Evolutionary conservation across 2,329 filamentous ascomycete genomes (phyloP), one percentile per base, ranked within the genome.

Genomic region (Colletotrichum ledebouriae): DNA sequence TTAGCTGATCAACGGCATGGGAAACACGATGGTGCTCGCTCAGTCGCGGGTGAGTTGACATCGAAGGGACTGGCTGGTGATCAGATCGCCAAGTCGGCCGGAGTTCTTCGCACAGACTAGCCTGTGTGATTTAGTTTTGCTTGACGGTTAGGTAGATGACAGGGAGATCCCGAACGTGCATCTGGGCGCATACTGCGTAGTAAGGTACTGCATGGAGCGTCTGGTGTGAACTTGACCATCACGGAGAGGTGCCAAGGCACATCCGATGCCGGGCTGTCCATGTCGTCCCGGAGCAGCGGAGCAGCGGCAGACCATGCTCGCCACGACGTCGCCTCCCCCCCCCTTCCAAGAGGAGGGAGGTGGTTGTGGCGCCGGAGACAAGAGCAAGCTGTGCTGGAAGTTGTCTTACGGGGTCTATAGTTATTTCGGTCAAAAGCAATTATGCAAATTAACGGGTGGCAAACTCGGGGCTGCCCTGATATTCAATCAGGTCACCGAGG

Each of bases 11-110:
- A 60, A 47, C 49, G 61, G 56, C 46, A 37, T 55, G 37, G 61
- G 61, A 34, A 22, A 57, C 17, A 49, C 46, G 42, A 42, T 69
- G 59, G 64, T 63, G 53, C 59, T 68, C 64, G 55, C 64, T 69
- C 64, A 50, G 64, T 63, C 42, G 49, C 63, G 63, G 56, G 49
- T 68, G 41, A 46, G 53, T 68, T 57, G 55, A 70, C 68, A 69
- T 64, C 59, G 64, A 66, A 66, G 47, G 61, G 61, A 69, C 61
- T 66, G 64, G 50, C 44, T 59, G 65, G 68, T 69, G 68, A 68
- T 70, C 68, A 69, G 68, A 70, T 70, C 68, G 68, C 68, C 68
- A 70, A 70, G 68, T 70, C 64, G 64, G 68, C 68, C 68, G 60
- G 64, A 70, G 68, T 63, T 68, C 64, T 57, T 68, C 50, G 66